A percentile compares a stretch with the other conserved stretches of the same genome.
phyloP scores from a whole-genome alignment of 2,329 filamentous ascomycete species.

The Phyllosticta citrichinensis region DNA sequence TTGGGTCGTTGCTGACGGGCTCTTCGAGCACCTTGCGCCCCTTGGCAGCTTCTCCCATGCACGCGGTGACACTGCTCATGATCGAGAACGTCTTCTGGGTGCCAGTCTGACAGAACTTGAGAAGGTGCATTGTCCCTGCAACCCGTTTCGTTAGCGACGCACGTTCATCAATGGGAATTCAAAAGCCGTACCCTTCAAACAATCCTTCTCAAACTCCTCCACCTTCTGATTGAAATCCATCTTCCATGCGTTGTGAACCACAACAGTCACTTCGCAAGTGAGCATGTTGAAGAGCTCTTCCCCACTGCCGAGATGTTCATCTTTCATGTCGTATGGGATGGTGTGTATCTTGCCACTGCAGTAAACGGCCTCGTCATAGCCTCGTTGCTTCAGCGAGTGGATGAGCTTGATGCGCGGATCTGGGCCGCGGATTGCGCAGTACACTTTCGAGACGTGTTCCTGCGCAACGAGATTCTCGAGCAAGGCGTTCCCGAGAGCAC shows the following conservation, averaged over 20 bases:
- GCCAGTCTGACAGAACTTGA: slow-evolving; percentile 18
- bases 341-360: slow-evolving; percentile 5
- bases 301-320: neutral
- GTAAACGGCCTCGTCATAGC: slow-evolving; percentile 14
- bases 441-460: neutral
- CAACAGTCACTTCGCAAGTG: slow-evolving; percentile 16
- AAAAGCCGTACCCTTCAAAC: slow-evolving; percentile 12
- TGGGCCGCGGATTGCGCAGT: slow-evolving; percentile 9
- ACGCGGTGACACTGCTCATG: slow-evolving; percentile 11
- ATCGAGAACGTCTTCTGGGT: slow-evolving; percentile 14
- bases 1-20: slow-evolving; percentile 5
- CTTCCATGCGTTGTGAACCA: slow-evolving; percentile 23
- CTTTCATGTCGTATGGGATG: slow-evolving; percentile 5
- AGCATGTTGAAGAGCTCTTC: slow-evolving; percentile 12
- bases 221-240: slow-evolving; percentile 22
- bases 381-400: slow-evolving; percentile 12
- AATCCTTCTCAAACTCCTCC: slow-evolving; percentile 21
- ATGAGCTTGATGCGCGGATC: slow-evolving; percentile 16
- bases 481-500: slow-evolving; percentile 10
- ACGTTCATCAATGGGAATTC: neutral
- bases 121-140: slow-evolving; percentile 19
- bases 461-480: slow-evolving; percentile 8
- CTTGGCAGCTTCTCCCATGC: slow-evolving; percentile 6
- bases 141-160: neutral
- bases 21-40: neutral